A percentile compares a stretch with the other conserved stretches of the same genome.
Evolutionary conservation across 306 rosid genomes (phyloP).

Genomic region (Prunus davidiana): DNA sequence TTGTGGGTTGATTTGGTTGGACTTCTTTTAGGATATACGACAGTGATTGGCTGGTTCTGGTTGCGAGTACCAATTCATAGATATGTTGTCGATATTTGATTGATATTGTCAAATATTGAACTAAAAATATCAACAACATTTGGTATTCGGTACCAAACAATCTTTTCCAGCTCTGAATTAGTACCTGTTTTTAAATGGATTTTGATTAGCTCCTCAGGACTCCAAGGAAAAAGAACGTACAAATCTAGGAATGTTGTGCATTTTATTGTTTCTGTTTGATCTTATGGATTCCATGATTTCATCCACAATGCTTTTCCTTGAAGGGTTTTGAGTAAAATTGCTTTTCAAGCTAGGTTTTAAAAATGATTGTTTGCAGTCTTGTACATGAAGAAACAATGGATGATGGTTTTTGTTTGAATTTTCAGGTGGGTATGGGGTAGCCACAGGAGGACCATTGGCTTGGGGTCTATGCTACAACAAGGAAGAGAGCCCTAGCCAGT

Average conservation of each 20-base stretch:
- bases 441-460: constrained; percentile 91
- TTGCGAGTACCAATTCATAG: background rate
- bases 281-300: too few relatives aligned
- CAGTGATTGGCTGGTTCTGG: too few relatives aligned
- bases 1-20: constrained; percentile 1
- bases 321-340: background rate
- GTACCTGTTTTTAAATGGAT: background rate
- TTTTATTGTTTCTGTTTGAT: background rate
- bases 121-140: background rate
- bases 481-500: constrained; percentile 89
- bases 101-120: background rate
- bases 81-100: background rate
- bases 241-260: background rate
- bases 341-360: background rate
- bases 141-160: background rate
- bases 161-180: background rate
- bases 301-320: background rate
- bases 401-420: constrained; percentile 13
- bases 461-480: constrained; percentile 96
- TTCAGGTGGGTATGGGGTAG: constrained; percentile 97
- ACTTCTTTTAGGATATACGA: background rate
- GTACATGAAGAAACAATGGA: background rate
- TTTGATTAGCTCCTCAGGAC: background rate
- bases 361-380: background rate
- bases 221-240: background rate